These are phyloP conservation scores for Hawksworthiomyces lignivorus DNA, from an alignment of 2,329 filamentous ascomycete genomes.

Conservation along the genomic window DNA sequence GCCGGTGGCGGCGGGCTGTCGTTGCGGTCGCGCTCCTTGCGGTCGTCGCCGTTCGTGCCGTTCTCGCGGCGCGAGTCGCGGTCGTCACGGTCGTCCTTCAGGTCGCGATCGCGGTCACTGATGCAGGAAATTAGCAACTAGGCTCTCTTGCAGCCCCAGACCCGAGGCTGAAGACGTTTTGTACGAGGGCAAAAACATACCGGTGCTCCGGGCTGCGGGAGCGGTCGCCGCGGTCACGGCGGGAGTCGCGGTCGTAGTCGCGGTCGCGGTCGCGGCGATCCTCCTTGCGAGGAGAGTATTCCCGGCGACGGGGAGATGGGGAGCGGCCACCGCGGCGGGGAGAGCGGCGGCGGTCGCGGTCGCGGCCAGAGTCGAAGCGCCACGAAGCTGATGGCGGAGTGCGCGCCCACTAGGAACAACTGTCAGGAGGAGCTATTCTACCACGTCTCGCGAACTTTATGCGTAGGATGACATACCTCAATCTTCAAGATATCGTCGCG, in stretches of 20 bases:
- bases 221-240: conserved; percentile 65
- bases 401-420: conserved; percentile 74
- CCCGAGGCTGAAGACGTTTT: no score
- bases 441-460: not conserved
- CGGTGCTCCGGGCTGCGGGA: conserved; percentile 62
- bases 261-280: conserved; percentile 74
- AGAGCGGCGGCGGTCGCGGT: conserved; percentile 60
- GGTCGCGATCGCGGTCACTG: conserved; percentile 34
- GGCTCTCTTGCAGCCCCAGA: no score
- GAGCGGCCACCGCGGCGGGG: conserved; percentile 61
- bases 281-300: conserved; percentile 84
- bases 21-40: conserved; percentile 48
- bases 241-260: conserved; percentile 60
- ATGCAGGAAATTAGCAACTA: no score
- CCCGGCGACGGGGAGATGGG: conserved; percentile 70
- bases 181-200: conserved; percentile 28
- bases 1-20: conserved; percentile 75
- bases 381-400: conserved; percentile 96
- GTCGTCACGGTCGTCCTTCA: conserved; percentile 58
- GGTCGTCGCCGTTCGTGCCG: conserved; percentile 76
- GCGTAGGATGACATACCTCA: conserved; percentile 55
- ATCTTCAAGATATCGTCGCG: conserved; percentile 96
- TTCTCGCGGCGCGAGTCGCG: conserved; percentile 64
- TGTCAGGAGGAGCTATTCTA: no score
- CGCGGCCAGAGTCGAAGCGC: conserved; percentile 91